Percentiles rank a stretch among this genome's conserved stretches.
Conservation (phyloP, 169 alveolate species). For the Plasmodium vivax region DNA sequence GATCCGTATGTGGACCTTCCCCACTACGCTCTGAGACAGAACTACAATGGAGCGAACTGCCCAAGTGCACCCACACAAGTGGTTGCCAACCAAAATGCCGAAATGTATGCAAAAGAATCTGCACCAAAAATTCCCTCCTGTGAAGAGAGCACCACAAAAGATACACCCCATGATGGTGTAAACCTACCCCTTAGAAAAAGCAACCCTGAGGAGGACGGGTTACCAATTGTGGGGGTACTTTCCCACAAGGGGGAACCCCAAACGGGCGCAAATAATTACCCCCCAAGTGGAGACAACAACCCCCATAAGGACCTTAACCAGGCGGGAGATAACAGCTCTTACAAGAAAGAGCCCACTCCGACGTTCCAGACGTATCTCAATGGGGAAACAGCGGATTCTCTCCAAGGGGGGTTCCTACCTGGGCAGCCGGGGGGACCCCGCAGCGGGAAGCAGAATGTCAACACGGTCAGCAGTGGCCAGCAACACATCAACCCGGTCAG, state of each 20-base stretch:
- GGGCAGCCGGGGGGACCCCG: not conserved
- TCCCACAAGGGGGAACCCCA: not conserved
- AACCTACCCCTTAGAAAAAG: not conserved
- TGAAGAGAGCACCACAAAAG: not conserved
- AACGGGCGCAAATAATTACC: not conserved
- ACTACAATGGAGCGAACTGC: not conserved
- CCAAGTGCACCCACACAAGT: not conserved
- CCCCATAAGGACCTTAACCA: not conserved
- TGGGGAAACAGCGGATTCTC: not conserved
- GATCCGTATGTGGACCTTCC: not conserved
- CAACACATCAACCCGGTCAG: not conserved
- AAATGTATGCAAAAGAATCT: not conserved
- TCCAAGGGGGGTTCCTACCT: not conserved
- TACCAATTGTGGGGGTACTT: not conserved
- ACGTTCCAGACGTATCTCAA: not conserved
- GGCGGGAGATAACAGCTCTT: not conserved
- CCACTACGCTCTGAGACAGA: not conserved
- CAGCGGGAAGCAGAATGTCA: not conserved
- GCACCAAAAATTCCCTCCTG: not conserved
- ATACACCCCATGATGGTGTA: not conserved
- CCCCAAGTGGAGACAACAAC: not conserved
- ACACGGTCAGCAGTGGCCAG: not conserved
- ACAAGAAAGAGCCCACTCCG: not conserved
- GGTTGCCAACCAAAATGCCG: not conserved
- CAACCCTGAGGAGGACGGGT: not conserved